Evolutionary conservation across 2,329 filamentous ascomycete genomes (phyloP).

Genomic region (Moelleriella libera): DNA sequence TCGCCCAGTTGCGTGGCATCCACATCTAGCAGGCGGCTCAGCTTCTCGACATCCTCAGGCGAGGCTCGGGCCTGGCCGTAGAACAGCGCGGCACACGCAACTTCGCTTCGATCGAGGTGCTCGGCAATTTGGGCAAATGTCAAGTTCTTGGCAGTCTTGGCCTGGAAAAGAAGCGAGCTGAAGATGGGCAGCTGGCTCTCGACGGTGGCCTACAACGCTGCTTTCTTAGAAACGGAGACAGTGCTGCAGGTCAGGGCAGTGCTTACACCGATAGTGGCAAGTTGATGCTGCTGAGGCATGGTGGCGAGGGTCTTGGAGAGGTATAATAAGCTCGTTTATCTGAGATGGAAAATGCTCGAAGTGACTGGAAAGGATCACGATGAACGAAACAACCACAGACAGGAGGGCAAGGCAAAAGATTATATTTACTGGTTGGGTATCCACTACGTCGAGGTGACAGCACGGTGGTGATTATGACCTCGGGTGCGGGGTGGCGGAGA

Average conservation of each 20-base stretch:
- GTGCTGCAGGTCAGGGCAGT: not conserved
- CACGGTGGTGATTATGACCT: too few relatives aligned
- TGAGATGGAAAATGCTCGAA: too few relatives aligned
- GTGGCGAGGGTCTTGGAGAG: not conserved
- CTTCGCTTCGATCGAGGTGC: slow-evolving; percentile 63
- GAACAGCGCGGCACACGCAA: slow-evolving; percentile 77
- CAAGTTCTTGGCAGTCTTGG: slow-evolving; percentile 62
- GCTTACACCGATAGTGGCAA: slow-evolving; percentile 3
- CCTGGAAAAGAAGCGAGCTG: slow-evolving; percentile 52
- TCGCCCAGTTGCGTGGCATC: slow-evolving; percentile 38
- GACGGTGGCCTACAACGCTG: slow-evolving; percentile 40
- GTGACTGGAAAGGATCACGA: too few relatives aligned
- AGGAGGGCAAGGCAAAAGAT: too few relatives aligned
- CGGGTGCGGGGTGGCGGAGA: too few relatives aligned
- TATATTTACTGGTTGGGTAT: too few relatives aligned
- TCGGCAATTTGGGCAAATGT: slow-evolving; percentile 68
- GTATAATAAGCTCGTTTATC: too few relatives aligned
- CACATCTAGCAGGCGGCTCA: slow-evolving; percentile 52
- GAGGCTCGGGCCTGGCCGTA: slow-evolving; percentile 74
- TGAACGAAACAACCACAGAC: too few relatives aligned
- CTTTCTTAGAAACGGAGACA: not conserved
- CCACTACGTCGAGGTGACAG: too few relatives aligned
- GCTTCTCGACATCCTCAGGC: slow-evolving; percentile 48
- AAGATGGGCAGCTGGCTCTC: slow-evolving; percentile 55
- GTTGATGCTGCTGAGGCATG: slow-evolving; percentile 1